Evolutionary conservation across 306 rosid genomes (phyloP).

Genomic region (Casuarina equisetifolia): DNA sequence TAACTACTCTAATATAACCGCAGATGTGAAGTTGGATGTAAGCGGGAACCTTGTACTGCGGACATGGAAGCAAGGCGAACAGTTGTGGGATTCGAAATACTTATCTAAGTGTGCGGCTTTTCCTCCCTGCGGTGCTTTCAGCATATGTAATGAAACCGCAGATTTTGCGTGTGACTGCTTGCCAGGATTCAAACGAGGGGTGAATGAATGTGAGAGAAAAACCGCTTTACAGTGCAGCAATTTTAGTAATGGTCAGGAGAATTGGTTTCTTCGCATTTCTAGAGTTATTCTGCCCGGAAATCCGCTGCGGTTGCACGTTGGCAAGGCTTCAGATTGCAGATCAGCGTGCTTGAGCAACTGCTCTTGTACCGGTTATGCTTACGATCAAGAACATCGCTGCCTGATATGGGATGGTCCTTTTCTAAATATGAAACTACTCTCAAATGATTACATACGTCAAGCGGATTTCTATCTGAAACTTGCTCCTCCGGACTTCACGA

Average conservation of each 20-base stretch:
- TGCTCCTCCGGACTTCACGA: too few species aligned
- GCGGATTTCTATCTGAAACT: too few species aligned
- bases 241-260: background rate
- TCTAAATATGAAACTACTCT: conserved; percentile 3
- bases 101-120: background rate
- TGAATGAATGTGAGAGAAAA: background rate
- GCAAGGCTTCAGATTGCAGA: too few species aligned
- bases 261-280: background rate
- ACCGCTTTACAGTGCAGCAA: background rate
- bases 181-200: background rate
- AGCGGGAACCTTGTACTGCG: background rate
- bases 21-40: background rate
- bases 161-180: background rate
- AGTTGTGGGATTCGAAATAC: background rate
- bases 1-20: background rate
- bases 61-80: background rate
- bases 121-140: background rate
- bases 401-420: background rate
- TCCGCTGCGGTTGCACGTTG: too few species aligned
- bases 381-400: background rate
- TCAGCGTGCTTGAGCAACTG: too few species aligned
- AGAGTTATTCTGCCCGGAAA: background rate
- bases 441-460: background rate
- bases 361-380: background rate
- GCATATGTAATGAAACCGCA: background rate